Evolutionary conservation across 805 yeast species (phyloP).

Genomic region (Maudiozyma serrabonitensis): DNA sequence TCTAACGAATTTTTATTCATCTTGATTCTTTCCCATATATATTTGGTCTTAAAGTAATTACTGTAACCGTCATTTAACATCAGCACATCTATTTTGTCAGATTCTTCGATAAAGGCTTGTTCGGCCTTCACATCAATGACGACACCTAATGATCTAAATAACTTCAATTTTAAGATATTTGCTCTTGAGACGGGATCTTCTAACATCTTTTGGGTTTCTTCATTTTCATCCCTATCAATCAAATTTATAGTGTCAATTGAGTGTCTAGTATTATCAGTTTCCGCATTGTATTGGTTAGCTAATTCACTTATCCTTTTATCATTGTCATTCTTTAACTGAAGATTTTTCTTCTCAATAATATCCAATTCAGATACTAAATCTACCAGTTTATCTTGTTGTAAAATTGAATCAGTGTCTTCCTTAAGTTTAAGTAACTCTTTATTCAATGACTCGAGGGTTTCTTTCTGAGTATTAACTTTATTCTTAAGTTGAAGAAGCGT

Average conservation of each 20-base stretch:
- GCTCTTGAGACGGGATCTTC: constrained; percentile 17
- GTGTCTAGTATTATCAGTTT: neutral
- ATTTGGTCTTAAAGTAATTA: constrained; percentile 62
- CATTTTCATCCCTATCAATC: constrained; percentile 3
- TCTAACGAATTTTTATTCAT: neutral
- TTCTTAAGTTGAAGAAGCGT: constrained; percentile 6
- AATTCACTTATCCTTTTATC: constrained; percentile 12
- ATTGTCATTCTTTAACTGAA: constrained; percentile 12
- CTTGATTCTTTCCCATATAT: constrained; percentile 56
- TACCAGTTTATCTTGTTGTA: constrained; percentile 10
- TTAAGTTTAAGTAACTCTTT: constrained; percentile 8
- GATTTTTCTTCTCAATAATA: constrained; percentile 14
- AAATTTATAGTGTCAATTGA: neutral
- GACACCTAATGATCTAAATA: constrained; percentile 54
- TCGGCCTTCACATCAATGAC: constrained; percentile 35
- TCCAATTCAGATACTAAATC: constrained; percentile 20
- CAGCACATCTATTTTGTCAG: constrained; percentile 40
- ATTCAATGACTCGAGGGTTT: constrained; percentile 5
- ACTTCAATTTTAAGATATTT: constrained; percentile 41
- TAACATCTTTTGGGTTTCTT: constrained; percentile 8
- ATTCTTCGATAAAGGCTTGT: constrained; percentile 41
- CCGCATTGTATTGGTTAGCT: neutral
- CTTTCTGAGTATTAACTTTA: constrained; percentile 5
- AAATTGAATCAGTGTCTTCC: constrained; percentile 10
- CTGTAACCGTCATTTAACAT: constrained; percentile 45